These are phyloP conservation scores for Lentinula edodes DNA, from an alignment of 768 basidiomycete genomes.

Conservation along the genomic window DNA sequence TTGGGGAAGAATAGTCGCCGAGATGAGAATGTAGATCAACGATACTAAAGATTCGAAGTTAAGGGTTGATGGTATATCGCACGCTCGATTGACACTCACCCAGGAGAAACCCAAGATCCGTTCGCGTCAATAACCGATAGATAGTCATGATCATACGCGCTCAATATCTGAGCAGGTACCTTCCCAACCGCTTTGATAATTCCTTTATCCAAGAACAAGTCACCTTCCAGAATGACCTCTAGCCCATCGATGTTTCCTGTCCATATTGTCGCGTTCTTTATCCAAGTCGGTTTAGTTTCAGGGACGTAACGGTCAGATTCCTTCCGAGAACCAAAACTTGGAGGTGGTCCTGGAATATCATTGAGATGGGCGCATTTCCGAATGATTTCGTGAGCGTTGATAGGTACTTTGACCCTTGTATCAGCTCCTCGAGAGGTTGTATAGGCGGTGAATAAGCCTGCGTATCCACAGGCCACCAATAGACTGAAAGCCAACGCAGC, in stretches of 20 bases:
- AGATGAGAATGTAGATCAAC: constrained; percentile 44
- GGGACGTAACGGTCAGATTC: constrained; percentile 57
- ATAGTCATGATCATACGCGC: background rate
- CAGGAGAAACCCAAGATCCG: constrained; percentile 61
- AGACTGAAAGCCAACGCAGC: constrained; percentile 14
- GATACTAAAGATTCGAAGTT: constrained; percentile 16
- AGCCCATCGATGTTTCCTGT: constrained; percentile 48
- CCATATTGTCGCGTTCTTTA: constrained; percentile 71
- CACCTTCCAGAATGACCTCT: constrained; percentile 47
- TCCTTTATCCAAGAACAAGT: constrained; percentile 55
- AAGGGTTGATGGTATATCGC: constrained; percentile 10
- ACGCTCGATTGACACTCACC: constrained; percentile 18
- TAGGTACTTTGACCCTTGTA: constrained; percentile 21
- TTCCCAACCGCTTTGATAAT: constrained; percentile 48
- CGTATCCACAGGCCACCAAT: background rate
- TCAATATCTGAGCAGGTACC: constrained; percentile 15
- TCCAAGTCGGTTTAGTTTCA: constrained; percentile 57
- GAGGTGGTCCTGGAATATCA: constrained; percentile 40
- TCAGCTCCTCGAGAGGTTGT: background rate
- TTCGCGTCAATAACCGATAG: constrained; percentile 15
- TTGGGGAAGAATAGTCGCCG: constrained; percentile 13
- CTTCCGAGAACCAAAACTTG: constrained; percentile 30
- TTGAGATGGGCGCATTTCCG: constrained; percentile 47
- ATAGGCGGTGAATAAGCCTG: background rate
- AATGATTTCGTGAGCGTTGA: constrained; percentile 36